Evolutionary conservation across 2,329 filamentous ascomycete species (phyloP), one percentile per base, ranked within the genome.

Genomic region (Botryotinia globosa): DNA sequence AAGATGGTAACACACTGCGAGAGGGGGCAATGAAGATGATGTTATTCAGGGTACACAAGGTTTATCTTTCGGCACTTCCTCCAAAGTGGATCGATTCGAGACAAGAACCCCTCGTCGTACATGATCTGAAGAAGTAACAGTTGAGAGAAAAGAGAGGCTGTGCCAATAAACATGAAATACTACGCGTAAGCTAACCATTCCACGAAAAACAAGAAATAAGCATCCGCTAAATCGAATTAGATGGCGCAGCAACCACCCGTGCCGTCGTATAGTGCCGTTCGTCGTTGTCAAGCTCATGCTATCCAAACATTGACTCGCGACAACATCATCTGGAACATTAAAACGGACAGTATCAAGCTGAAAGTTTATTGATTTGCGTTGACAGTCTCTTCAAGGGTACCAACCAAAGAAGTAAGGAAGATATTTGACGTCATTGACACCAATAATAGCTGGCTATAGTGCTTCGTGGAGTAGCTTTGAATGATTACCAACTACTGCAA

Each of bases 371-470:
- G 70, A 61, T 48, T 37, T 39, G 48, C 39, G 16, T 32, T 56
- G 42, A 68, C 58, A 61, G 22, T 25, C 22, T 68, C 39, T 37
- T 68, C 39, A 44, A 56, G 62, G 25, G 16, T 51, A 6, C n/a
- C 22, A 59, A 67, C 62, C 5, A 32, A 59, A 61, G 37, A 44
- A 14, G 51, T 34, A 37, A 39, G 32, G 20, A 37, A 25, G 32
- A n/a, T 72, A 39, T 59, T 72, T 63, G 62, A 72, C 70, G 70
- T 72, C 62, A 72, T 59, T 37, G 3, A n/a, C 34, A 29, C 54
- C 44, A 45, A 65, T 72, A 14, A 59, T 59, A 66, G 45, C 37
- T 42, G 18, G 10, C 9, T 42, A 29, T 20, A 65, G 29, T 56
- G 12, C 39, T 64, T 34, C 44, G 54, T 42, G 18, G 32, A 59